Evolutionary conservation across 2,329 filamentous ascomycete species (phyloP).

Genomic region (Zymoseptoria brevis): DNA sequence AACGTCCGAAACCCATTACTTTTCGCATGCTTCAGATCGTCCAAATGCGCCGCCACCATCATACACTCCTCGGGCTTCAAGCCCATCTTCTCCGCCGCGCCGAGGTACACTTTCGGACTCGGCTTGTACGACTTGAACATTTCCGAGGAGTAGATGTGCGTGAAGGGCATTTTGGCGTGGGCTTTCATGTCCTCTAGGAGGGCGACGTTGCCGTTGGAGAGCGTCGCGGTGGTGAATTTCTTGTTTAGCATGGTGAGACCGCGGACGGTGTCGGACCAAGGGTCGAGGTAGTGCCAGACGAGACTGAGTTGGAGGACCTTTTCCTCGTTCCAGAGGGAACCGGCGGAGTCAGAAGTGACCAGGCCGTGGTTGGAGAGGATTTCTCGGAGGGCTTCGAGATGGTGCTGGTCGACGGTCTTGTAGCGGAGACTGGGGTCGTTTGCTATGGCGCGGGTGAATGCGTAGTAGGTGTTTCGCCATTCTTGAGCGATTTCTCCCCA

Average conservation of each 20-base stretch:
- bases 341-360: constrained; percentile 4
- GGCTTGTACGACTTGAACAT: constrained; percentile 72
- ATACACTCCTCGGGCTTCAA: constrained; percentile 55
- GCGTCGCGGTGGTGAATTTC: constrained; percentile 53
- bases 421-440: constrained; percentile 40
- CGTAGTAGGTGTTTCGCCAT: constrained; percentile 53
- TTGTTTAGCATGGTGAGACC: constrained; percentile 46
- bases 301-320: constrained; percentile 41
- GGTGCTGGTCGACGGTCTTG: constrained; percentile 66
- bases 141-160: constrained; percentile 56
- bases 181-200: constrained; percentile 58
- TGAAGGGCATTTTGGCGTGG: constrained; percentile 55
- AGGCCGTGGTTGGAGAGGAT: constrained; percentile 47
- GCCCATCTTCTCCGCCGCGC: constrained; percentile 54
- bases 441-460: constrained; percentile 48
- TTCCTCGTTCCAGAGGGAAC: constrained; percentile 47
- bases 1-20: constrained; percentile 58
- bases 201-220: constrained; percentile 66
- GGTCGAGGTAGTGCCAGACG: constrained; percentile 63
- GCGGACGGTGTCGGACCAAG: constrained; percentile 57
- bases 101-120: constrained; percentile 57
- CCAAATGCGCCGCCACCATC: constrained; percentile 70
- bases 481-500: constrained; percentile 44
- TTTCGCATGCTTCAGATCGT: constrained; percentile 60
- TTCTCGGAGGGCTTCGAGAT: constrained; percentile 52